Percentiles rank a stretch among this genome's conserved stretches.
These are phyloP conservation scores for Gossypium schwendimanii DNA, from an alignment of 441 rosid genomes.

Conservation along the genomic window DNA sequence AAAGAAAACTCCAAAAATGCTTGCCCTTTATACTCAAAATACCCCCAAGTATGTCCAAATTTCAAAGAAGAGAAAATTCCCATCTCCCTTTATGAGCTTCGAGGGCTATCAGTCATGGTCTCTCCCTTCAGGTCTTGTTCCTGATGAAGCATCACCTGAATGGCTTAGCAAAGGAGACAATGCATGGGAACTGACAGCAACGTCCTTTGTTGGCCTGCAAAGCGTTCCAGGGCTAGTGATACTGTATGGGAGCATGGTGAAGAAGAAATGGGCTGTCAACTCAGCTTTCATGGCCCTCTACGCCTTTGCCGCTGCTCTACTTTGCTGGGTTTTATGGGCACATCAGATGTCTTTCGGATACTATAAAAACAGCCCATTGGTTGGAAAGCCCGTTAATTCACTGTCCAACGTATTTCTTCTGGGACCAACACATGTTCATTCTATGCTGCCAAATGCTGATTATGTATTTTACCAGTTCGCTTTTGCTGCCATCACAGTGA, in stretches of 20 bases:
- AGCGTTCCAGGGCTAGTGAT: constrained; percentile 60
- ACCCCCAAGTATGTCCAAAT: constrained; percentile 5
- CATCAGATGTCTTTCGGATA: constrained; percentile 46
- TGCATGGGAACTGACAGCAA: constrained; percentile 58
- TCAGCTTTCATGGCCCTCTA: constrained; percentile 67
- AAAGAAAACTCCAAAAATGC: constrained; percentile 14
- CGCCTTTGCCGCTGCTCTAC: constrained; percentile 44
- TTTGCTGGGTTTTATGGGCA: constrained; percentile 60
- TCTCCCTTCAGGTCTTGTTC: constrained; percentile 23
- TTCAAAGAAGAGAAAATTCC: background rate
- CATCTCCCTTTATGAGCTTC: constrained; percentile 3
- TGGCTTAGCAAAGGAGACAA: constrained; percentile 55
- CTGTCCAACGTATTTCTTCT: constrained; percentile 17
- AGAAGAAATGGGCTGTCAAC: constrained; percentile 69
- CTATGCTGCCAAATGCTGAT: constrained; percentile 30
- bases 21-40: constrained; percentile 14
- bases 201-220: constrained; percentile 46
- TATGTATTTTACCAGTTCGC: constrained; percentile 44
- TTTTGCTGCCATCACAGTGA: constrained; percentile 61
- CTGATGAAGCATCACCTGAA: constrained; percentile 24
- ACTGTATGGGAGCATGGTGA: constrained; percentile 58
- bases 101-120: background rate
- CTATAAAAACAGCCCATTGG: constrained; percentile 16
- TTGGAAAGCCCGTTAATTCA: constrained; percentile 32
- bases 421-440: accelerated